Evolutionary conservation across 495 filamentous ascomycete species (phyloP).

Genomic region (Barbatosphaeria neglecta): DNA sequence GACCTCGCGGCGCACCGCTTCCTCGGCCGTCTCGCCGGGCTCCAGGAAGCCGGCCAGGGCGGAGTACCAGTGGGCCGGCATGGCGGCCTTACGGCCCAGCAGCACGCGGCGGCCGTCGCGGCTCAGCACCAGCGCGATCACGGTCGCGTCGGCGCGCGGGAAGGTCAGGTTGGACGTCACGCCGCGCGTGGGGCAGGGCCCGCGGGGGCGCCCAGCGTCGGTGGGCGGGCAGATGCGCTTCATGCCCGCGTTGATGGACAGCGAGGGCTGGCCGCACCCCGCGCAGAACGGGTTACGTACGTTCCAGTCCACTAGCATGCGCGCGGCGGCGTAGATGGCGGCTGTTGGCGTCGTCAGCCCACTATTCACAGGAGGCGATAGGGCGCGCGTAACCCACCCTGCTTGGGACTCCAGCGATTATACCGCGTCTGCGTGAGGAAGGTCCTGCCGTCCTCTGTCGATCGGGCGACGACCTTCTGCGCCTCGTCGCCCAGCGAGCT

Average conservation of each 20-base stretch:
- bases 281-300: conserved; percentile 83
- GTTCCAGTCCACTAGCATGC: conserved; percentile 88
- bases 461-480: conserved; percentile 29
- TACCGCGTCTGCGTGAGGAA: conserved; percentile 17
- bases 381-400: too few relatives aligned
- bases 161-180: conserved; percentile 76
- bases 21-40: conserved; percentile 87
- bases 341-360: conserved; percentile 46
- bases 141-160: conserved; percentile 87
- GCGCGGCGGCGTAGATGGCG: conserved; percentile 78
- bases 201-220: conserved; percentile 49
- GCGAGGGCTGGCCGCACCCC: conserved; percentile 70
- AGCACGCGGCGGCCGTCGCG: conserved; percentile 61
- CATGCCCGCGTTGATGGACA: conserved; percentile 77
- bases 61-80: conserved; percentile 73
- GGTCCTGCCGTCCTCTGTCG: conserved; percentile 16
- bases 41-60: conserved; percentile 93
- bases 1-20: conserved; percentile 86
- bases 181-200: conserved; percentile 63
- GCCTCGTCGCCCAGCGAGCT: conserved; percentile 46
- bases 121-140: conserved; percentile 86
- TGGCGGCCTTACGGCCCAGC: conserved; percentile 74
- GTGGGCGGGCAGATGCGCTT: conserved; percentile 82
- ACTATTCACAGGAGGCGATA: too few relatives aligned
- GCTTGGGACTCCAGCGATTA: conserved; percentile 23